phyloP scores from a whole-genome alignment of 768 basidiomycete species.

The Auriculariales sp. region DNA sequence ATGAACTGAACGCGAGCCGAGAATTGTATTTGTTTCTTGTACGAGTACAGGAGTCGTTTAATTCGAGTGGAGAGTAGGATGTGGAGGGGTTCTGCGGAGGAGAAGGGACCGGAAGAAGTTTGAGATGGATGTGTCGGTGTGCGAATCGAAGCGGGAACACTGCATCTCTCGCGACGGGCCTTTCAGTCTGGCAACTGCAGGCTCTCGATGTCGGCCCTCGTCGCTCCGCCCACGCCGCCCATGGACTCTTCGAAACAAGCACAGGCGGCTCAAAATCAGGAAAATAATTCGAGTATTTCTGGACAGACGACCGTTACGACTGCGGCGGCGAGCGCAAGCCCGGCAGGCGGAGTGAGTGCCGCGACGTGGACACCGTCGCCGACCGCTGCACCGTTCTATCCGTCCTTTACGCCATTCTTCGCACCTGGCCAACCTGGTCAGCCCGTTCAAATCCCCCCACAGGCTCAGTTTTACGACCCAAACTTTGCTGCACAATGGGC shows the following conservation, averaged over 20 bases:
- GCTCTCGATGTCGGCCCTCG: too few relatives aligned
- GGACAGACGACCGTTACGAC: too few relatives aligned
- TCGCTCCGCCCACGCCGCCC: too few relatives aligned
- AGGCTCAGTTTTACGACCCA: constrained; percentile 5
- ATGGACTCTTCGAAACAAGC: too few relatives aligned
- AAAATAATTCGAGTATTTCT: too few relatives aligned
- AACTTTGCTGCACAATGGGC: constrained; percentile 3
- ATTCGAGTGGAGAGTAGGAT: not conserved
- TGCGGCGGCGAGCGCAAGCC: not conserved
- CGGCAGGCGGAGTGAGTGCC: not conserved
- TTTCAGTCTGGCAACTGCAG: too few relatives aligned
- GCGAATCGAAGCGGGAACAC: too few relatives aligned
- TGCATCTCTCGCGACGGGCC: too few relatives aligned
- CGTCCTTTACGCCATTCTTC: constrained; percentile 6
- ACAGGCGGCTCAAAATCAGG: too few relatives aligned
- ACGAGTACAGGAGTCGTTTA: not conserved
- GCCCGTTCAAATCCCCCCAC: constrained; percentile 1
- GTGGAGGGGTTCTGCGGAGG: too few relatives aligned
- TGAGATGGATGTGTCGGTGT: too few relatives aligned
- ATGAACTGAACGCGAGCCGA: constrained; percentile 51
- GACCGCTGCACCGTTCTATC: constrained; percentile 6
- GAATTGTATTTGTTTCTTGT: constrained; percentile 47
- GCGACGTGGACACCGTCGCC: constrained; percentile 5
- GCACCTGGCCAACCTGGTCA: constrained; percentile 1
- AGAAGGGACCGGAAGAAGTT: too few relatives aligned